phyloP scores from a whole-genome alignment of 169 alveolate genomes.

The Eimeria praecox region DNA sequence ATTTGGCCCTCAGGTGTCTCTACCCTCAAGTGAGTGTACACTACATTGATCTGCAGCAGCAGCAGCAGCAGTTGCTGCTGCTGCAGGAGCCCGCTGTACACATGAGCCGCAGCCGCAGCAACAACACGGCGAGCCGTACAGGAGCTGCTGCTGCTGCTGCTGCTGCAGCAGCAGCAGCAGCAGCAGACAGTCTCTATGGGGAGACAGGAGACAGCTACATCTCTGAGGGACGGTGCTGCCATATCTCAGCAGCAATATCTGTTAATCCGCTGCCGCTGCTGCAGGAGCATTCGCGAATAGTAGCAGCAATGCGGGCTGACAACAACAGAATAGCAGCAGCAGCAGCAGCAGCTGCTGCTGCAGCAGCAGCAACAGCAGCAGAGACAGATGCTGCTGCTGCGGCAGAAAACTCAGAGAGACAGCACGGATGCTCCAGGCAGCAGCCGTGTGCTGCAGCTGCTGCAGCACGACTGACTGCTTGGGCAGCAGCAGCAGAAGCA shows the following conservation, averaged over 20 bases:
- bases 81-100: slow-evolving; percentile 24
- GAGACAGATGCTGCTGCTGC: neutral
- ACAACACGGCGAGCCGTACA: slow-evolving; percentile 7
- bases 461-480: slow-evolving; percentile 40
- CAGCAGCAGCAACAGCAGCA: slow-evolving; percentile 25
- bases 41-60: slow-evolving; percentile 64
- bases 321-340: slow-evolving; percentile 54
- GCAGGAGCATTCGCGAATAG: slow-evolving; percentile 68
- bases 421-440: neutral
- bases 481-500: slow-evolving; percentile 75
- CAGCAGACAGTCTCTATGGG: neutral
- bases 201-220: slow-evolving; percentile 15
- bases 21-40: slow-evolving; percentile 60
- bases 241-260: slow-evolving; percentile 39
- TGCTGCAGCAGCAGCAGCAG: slow-evolving; percentile 5
- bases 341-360: slow-evolving; percentile 57
- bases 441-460: slow-evolving; percentile 63
- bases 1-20: slow-evolving; percentile 18
- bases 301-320: slow-evolving; percentile 47
- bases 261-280: slow-evolving; percentile 53
- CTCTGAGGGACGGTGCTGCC: neutral
- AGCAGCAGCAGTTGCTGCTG: slow-evolving; percentile 65
- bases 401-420: neutral
- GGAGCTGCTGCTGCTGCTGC: slow-evolving; percentile 1
- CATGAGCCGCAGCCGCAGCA: slow-evolving; percentile 32